Percentiles rank a stretch among this genome's conserved stretches.
Evolutionary conservation across 2,329 filamentous ascomycete genomes (phyloP).

Genomic region (Monosporascus sp.): DNA sequence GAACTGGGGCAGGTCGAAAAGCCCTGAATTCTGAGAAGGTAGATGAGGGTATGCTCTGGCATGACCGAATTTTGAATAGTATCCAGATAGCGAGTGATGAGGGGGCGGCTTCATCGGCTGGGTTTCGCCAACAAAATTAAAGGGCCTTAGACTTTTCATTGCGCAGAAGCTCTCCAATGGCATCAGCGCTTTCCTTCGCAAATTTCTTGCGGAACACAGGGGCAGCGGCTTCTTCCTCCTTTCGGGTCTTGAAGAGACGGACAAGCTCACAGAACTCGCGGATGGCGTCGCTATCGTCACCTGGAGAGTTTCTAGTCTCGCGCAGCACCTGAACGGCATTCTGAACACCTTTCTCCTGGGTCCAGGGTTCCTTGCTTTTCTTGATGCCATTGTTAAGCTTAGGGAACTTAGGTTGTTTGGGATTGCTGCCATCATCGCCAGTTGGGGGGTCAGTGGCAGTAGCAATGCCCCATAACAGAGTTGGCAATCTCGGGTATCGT

Average conservation of each 20-base stretch:
- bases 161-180: constrained; percentile 45
- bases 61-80: no score
- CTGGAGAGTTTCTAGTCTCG: constrained; percentile 40
- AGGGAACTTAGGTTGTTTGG: constrained; percentile 3
- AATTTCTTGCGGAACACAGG: constrained; percentile 39
- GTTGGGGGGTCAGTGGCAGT: constrained; percentile 24
- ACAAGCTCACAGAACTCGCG: constrained; percentile 57
- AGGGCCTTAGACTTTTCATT: constrained; percentile 20
- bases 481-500: constrained; percentile 22
- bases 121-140: neutral
- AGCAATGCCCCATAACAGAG: constrained; percentile 22
- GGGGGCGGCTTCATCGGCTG: neutral
- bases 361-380: constrained; percentile 44
- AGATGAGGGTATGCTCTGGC: no score
- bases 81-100: no score
- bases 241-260: constrained; percentile 32
- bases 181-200: constrained; percentile 40
- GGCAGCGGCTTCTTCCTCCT: constrained; percentile 29
- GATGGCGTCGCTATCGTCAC: constrained; percentile 53
- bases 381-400: constrained; percentile 20
- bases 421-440: neutral
- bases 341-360: constrained; percentile 50
- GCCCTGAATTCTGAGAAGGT: no score
- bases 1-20: no score
- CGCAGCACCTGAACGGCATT: constrained; percentile 50